Base-by-base conservation (phyloP, 225 moss, liverwort and hornwort species). In the Thuidium tamariscinum region DNA sequence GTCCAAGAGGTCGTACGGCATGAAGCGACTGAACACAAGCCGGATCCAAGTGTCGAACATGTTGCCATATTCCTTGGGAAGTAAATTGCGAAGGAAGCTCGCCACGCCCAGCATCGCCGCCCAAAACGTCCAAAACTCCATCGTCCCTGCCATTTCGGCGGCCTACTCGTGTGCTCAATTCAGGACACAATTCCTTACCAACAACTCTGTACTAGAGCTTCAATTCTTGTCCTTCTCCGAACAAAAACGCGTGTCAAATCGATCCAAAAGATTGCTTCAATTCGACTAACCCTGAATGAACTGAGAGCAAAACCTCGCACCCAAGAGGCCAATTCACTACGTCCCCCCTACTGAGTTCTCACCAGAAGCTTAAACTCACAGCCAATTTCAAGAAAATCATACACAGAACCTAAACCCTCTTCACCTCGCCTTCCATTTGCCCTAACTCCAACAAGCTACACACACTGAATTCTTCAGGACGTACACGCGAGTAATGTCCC, bases 81-180 rank as follows among this genome's bases (percentile, higher is more conserved):
- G 71, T 14, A 93, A 32, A 65, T 79, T 77, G 64, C 89, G 94
- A 27, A 94, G 54, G 57, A 94, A 93, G 77, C 93, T 52, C 22
- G 55, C 48, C 42, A 94, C 83, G 67, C 93, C 94, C 84, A 92
- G 65, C 92, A 93, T 93, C 79, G 92, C 89, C 61, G 92, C 93
- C 92, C 91, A 92, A 74, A 93, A 91, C 16, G 93, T 93, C 93
- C 93, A 93, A 18, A 93, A 29, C 36, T 92, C 93, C 91, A 93
- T 92, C 61, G 69, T 9, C 46, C 92, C 89, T 19, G 92, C 87
- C 88, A 88, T 86, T 57, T 77, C 57, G 57, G 20, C 56, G 63
- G 26, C 52, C 54, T 72, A 41, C 21, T 7, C 29, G 71, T 63
- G 54, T 39, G 55, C 39, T 8, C 69, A 54, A 55, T 55, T 77